Base-by-base conservation (phyloP, 2,329 filamentous ascomycete genomes). In the Ceratocystis albifundus region DNA sequence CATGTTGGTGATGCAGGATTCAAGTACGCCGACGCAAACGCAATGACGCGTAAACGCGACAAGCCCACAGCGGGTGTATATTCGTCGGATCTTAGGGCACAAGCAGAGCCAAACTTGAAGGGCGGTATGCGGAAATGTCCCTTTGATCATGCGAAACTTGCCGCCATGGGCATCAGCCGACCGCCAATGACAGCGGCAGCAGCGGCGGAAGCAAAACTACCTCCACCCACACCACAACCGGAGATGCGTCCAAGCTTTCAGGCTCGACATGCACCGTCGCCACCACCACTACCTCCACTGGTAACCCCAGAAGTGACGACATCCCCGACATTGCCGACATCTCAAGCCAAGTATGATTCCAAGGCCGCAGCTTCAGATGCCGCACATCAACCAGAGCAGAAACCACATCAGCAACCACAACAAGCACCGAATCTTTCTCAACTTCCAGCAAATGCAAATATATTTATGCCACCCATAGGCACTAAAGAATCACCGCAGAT, bases 401-500 rank as follows among this genome's bases (percentile, higher is more conserved):
- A 20, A 17, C 70, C 70, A 4, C 69, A 74, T 77, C 70, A 72
- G 71, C 65, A 20, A 17, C 70, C 70, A 4, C 69, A 69, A 48
- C 73, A 71, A 8, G 70, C 70, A n/a, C 62, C 66, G 15, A 62
- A 46, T n/a, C 36, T 65, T 22, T 8, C 65, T 4, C 62, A 64
- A n/a, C 44, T 66, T 5, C 62, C 46, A 53, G 28, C 20, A 22
- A 62, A 41, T 25, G 30, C 8, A 8, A 41, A 22, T 15, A 45
- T 30, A 50, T 55, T 59, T 20, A 20, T 28, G 32, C 28, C 12
- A n/a, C 30, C 15, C 12, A 20, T 48, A 10, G 22, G 55, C 63
- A 44, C 25, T 22, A 22, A 62, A 30, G 41, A 36, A 6, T 17
- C 62, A 8, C 83, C 89, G 8, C 87, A 88, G 71, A 88, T 96